Conservation (phyloP, 2,329 filamentous ascomycete genomes). For the Colletotrichum cordylinicola region DNA sequence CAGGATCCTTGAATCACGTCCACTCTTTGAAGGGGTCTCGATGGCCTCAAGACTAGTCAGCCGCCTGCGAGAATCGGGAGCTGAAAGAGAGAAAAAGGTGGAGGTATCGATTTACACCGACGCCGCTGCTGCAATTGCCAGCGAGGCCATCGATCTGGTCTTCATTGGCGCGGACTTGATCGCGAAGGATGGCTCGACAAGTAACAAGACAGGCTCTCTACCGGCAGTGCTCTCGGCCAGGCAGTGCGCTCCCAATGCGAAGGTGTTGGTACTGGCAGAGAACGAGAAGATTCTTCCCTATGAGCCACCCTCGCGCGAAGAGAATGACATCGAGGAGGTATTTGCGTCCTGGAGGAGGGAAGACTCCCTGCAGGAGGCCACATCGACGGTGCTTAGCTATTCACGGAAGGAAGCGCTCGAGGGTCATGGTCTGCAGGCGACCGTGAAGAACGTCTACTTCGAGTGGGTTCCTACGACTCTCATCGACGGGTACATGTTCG, state of each 20-base stretch:
- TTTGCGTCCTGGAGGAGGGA: constrained; percentile 46
- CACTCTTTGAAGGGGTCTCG: constrained; percentile 68
- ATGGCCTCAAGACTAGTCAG: constrained; percentile 52
- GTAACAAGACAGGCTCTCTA: constrained; percentile 71
- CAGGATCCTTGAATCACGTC: constrained; percentile 70
- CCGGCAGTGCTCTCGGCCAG: constrained; percentile 62
- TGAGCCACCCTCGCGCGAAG: constrained; percentile 46
- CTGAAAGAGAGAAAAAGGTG: constrained; percentile 26
- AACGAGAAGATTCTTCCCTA: constrained; percentile 62
- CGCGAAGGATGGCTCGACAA: constrained; percentile 60
- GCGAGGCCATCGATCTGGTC: constrained; percentile 58
- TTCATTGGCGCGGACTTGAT: constrained; percentile 71
- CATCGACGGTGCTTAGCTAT: constrained; percentile 17
- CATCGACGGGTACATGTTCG: constrained; percentile 60
- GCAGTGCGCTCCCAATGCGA: constrained; percentile 48
- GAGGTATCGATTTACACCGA: constrained; percentile 62
- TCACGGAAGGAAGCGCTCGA: not conserved
- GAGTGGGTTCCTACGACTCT: constrained; percentile 62
- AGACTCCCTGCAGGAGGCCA: not conserved
- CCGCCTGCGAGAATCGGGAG: constrained; percentile 27
- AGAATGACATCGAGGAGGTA: constrained; percentile 60
- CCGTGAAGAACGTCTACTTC: constrained; percentile 59
- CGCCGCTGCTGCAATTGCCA: constrained; percentile 61
- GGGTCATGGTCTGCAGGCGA: not conserved
- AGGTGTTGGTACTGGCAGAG: constrained; percentile 62